Evolutionary conservation across 1,284 basidiomycete genomes (phyloP).

Genomic region (Boletellus deceptivus): DNA sequence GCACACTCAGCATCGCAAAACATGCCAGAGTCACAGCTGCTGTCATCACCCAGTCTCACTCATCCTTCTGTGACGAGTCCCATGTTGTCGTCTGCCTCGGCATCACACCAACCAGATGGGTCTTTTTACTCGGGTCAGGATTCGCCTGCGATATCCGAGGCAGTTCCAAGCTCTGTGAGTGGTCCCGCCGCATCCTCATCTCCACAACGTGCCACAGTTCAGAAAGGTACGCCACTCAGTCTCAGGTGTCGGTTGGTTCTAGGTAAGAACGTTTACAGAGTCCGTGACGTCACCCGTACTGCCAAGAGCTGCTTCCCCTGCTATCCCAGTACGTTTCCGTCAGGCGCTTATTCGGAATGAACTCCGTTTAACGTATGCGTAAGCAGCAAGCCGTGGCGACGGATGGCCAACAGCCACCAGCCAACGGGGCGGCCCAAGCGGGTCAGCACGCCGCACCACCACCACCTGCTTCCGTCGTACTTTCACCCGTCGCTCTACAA

Average conservation of each 20-base stretch:
- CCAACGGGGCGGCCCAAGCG: constrained; percentile 35
- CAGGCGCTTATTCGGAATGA: constrained; percentile 8
- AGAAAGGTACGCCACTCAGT: constrained; percentile 42
- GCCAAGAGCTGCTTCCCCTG: constrained; percentile 39
- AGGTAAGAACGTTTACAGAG: constrained; percentile 36
- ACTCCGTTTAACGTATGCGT: constrained; percentile 16
- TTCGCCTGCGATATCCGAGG: constrained; percentile 72
- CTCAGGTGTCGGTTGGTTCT: constrained; percentile 12
- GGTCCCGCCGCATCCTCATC: constrained; percentile 58
- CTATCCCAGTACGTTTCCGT: constrained; percentile 32
- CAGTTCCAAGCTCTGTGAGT: constrained; percentile 52
- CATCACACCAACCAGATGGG: constrained; percentile 65
- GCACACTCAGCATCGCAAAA: constrained; percentile 40
- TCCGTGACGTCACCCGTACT: constrained; percentile 38
- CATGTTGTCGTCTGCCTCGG: constrained; percentile 73
- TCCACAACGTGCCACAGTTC: constrained; percentile 43
- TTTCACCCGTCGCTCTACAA: constrained; percentile 63
- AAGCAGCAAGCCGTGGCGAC: constrained; percentile 31
- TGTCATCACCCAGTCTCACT: constrained; percentile 75
- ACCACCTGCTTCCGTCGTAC: constrained; percentile 34
- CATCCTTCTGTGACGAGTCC: constrained; percentile 78
- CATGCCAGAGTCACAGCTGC: constrained; percentile 46
- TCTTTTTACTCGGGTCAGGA: constrained; percentile 68
- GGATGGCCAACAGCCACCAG: constrained; percentile 35
- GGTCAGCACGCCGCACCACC: constrained; percentile 30